Evolutionary conservation across 305 asterid species (phyloP).

Genomic region (Fraxinus dipetala): DNA sequence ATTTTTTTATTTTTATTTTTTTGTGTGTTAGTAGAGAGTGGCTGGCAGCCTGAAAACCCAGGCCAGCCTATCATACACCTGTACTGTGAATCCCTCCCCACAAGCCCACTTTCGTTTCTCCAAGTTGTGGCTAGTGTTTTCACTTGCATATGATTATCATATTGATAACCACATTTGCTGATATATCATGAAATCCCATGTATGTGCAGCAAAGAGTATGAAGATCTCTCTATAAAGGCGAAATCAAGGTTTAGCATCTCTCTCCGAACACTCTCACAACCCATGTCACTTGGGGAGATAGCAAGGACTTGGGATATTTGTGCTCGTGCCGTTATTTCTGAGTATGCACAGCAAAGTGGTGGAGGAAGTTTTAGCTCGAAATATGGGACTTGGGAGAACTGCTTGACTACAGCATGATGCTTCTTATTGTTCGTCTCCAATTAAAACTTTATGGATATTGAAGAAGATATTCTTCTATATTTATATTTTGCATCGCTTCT

Average conservation of each 20-base stretch:
- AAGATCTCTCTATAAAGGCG: constrained; percentile 73
- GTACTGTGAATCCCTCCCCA: background rate
- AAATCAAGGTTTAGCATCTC: constrained; percentile 78
- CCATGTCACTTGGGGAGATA: constrained; percentile 77
- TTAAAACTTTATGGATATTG: background rate
- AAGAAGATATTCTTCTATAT: background rate
- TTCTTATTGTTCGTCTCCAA: background rate
- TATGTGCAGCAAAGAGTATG: constrained; percentile 69
- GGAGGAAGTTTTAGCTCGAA: constrained; percentile 94
- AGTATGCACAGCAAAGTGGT: constrained; percentile 71
- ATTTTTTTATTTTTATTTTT: too few relatives aligned
- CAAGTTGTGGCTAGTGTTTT: background rate
- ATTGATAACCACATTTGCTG: background rate
- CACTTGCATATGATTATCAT: background rate
- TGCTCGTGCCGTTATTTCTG: constrained; percentile 74
- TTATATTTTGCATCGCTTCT: background rate
- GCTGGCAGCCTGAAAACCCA: background rate
- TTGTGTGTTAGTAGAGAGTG: background rate
- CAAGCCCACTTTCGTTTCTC: background rate
- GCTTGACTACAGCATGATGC: constrained; percentile 44
- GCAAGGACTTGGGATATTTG: constrained; percentile 91
- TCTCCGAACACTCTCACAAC: constrained; percentile 72
- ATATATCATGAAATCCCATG: constrained; percentile 3
- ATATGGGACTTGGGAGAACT: constrained; percentile 84
- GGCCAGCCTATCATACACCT: background rate